phyloP scores from a whole-genome alignment of 2,329 filamentous ascomycete species.

The Aspergillus sp. region DNA sequence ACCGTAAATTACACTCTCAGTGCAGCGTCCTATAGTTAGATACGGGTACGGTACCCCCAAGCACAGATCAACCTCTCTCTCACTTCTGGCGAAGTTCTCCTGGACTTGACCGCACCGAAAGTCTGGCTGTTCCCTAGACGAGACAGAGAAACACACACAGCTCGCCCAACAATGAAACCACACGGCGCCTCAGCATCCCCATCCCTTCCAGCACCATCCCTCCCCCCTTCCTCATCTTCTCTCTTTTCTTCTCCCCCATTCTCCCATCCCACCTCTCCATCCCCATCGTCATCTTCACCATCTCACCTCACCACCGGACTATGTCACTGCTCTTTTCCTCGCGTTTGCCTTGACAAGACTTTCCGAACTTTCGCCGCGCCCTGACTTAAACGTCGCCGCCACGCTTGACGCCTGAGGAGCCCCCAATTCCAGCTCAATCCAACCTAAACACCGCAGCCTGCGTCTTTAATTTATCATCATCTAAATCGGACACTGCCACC shows the following conservation, averaged over 20 bases:
- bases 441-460: slow-evolving; percentile 22
- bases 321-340: slow-evolving; percentile 31
- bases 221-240: slow-evolving; percentile 17
- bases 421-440: slow-evolving; percentile 14
- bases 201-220: slow-evolving; percentile 28
- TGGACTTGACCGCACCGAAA: slow-evolving; percentile 22
- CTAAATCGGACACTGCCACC: slow-evolving; percentile 14
- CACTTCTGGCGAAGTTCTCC: slow-evolving; percentile 15
- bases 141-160: slow-evolving; percentile 25
- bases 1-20: background rate
- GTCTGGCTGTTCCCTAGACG: slow-evolving; percentile 26
- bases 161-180: slow-evolving; percentile 32
- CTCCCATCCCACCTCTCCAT: slow-evolving; percentile 15
- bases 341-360: slow-evolving; percentile 23
- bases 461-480: slow-evolving; percentile 16
- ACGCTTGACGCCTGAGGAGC: slow-evolving; percentile 14
- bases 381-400: slow-evolving; percentile 29
- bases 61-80: background rate
- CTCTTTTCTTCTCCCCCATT: slow-evolving; percentile 16
- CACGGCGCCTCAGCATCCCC: slow-evolving; percentile 24
- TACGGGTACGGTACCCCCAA: background rate
- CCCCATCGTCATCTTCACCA: slow-evolving; percentile 14
- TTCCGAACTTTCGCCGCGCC: slow-evolving; percentile 32
- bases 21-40: background rate
- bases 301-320: slow-evolving; percentile 24